Conservation (phyloP, 2,329 filamentous ascomycete species). For the Fusarium burgessii region DNA sequence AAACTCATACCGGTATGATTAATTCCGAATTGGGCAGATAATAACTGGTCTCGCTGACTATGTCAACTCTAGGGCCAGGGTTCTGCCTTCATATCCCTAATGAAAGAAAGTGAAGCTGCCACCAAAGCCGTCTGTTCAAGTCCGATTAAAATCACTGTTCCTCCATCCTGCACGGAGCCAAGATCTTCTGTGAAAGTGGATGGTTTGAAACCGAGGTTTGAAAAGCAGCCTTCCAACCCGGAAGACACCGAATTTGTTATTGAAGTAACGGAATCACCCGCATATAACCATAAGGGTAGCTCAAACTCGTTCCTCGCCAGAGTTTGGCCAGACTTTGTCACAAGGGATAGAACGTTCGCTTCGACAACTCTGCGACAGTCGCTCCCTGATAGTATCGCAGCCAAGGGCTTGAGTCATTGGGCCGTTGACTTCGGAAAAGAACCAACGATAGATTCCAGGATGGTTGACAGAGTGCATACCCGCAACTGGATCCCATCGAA, state of each 20-base stretch:
- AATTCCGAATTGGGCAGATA: not conserved
- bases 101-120: conserved; percentile 56
- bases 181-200: conserved; percentile 44
- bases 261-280: conserved; percentile 54
- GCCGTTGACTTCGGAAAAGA: conserved; percentile 45
- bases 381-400: conserved; percentile 54
- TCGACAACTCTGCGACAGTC: conserved; percentile 54
- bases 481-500: conserved; percentile 37
- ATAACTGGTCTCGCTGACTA: conserved; percentile 7
- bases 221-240: conserved; percentile 1
- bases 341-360: conserved; percentile 51
- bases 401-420: conserved; percentile 60
- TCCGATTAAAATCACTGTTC: conserved; percentile 61
- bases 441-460: conserved; percentile 7
- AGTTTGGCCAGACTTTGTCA: conserved; percentile 55
- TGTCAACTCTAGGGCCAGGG: conserved; percentile 55
- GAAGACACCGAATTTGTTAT: conserved; percentile 56
- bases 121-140: conserved; percentile 56
- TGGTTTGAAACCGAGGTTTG: not conserved
- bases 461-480: conserved; percentile 26
- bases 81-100: conserved; percentile 64
- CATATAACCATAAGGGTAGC: conserved; percentile 57
- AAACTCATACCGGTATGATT: conserved; percentile 49
- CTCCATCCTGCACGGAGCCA: conserved; percentile 46
- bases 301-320: conserved; percentile 53